Evolutionary conservation across 2,329 filamentous ascomycete genomes (phyloP).

Genomic region (Phaeosphaeria sp.): DNA sequence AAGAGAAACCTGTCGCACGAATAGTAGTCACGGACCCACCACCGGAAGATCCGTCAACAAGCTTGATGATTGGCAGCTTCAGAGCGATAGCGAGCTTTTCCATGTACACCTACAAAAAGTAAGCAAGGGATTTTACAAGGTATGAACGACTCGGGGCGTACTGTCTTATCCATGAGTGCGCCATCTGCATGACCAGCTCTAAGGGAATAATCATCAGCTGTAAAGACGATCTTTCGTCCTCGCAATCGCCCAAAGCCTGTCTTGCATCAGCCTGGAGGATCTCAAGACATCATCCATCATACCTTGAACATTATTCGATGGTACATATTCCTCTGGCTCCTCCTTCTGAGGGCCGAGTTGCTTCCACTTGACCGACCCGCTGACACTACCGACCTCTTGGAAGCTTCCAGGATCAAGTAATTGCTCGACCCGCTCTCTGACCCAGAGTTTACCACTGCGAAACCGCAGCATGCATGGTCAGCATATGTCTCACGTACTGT

Average conservation of each 20-base stretch:
- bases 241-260: slow-evolving; percentile 58
- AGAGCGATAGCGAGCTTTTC: slow-evolving; percentile 66
- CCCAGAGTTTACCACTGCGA: slow-evolving; percentile 65
- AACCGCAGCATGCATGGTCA: background rate
- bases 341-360: slow-evolving; percentile 54
- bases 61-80: slow-evolving; percentile 66
- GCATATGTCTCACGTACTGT: background rate
- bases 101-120: slow-evolving; percentile 56
- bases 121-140: slow-evolving; percentile 9
- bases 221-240: slow-evolving; percentile 64
- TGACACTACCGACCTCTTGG: slow-evolving; percentile 65
- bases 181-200: slow-evolving; percentile 70
- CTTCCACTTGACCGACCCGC: slow-evolving; percentile 66
- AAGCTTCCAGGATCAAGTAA: slow-evolving; percentile 65
- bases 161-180: slow-evolving; percentile 63
- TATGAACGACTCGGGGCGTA: slow-evolving; percentile 11
- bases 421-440: slow-evolving; percentile 65
- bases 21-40: slow-evolving; percentile 69
- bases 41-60: slow-evolving; percentile 69
- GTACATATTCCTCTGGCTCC: slow-evolving; percentile 59
- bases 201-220: slow-evolving; percentile 69
- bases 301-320: slow-evolving; percentile 68
- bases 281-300: background rate
- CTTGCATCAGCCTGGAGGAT: slow-evolving; percentile 3
- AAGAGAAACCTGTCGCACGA: slow-evolving; percentile 61